Conservation (phyloP, 371 early-diverging fungal species). For the Capillidium heterosporum region DNA sequence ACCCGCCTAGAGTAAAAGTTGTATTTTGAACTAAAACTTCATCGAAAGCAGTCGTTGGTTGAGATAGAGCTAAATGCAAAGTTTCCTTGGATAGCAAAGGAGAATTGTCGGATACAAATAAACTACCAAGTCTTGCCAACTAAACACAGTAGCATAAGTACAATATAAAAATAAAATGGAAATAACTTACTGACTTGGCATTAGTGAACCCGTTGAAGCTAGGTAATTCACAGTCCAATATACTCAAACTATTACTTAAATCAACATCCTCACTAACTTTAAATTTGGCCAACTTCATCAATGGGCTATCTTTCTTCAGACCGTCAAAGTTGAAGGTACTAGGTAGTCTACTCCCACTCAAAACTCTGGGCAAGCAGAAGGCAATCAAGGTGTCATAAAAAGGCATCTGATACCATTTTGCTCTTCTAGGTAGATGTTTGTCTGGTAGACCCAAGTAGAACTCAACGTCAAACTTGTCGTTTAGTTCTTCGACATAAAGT, state of each 20-base stretch:
- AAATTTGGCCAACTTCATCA: neutral
- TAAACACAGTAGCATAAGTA: too few relatives aligned
- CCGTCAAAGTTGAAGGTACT: neutral
- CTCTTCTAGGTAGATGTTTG: neutral
- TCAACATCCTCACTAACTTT: neutral
- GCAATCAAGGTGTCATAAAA: neutral
- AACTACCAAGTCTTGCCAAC: neutral
- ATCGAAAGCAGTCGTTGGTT: conserved; percentile 2
- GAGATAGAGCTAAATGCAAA: neutral
- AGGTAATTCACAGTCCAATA: neutral
- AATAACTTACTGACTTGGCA: neutral
- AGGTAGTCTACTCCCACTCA: neutral
- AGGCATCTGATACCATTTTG: neutral
- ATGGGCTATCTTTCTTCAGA: neutral
- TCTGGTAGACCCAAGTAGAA: conserved; percentile 14
- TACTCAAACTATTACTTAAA: neutral
- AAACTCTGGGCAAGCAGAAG: neutral
- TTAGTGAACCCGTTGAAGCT: conserved; percentile 2
- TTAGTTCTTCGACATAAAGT: conserved; percentile 29
- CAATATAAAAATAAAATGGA: neutral
- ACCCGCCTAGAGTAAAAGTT: neutral
- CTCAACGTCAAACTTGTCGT: conserved; percentile 21
- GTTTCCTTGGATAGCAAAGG: neutral
- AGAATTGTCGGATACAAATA: neutral
- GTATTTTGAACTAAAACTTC: conserved; percentile 4